Evolutionary conservation across 2,329 filamentous ascomycete species (phyloP).

Genomic region (Aspergillus costaricaensis): DNA sequence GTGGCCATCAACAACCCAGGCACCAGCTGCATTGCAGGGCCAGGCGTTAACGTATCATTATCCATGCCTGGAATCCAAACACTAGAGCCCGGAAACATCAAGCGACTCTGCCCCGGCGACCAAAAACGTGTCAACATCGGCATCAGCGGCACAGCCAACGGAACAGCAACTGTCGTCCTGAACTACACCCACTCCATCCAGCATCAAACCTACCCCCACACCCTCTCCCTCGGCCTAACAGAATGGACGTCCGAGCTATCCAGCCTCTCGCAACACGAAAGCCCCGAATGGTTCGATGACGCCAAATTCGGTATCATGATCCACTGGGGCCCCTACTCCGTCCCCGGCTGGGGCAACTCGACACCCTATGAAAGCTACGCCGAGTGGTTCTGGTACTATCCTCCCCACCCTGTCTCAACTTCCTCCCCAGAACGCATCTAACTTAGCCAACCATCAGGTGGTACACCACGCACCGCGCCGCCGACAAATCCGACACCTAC

Average conservation of each 20-base stretch:
- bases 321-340: slow-evolving; percentile 60
- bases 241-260: background rate
- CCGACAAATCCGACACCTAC: slow-evolving; percentile 46
- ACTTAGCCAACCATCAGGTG: slow-evolving; percentile 38
- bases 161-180: background rate
- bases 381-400: slow-evolving; percentile 33
- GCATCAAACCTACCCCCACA: background rate
- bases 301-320: slow-evolving; percentile 64
- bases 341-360: slow-evolving; percentile 57
- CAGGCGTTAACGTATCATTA: background rate
- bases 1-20: slow-evolving; percentile 1
- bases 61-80: background rate
- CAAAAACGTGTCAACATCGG: slow-evolving; percentile 3
- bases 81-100: background rate
- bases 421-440: background rate
- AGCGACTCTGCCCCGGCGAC: slow-evolving; percentile 2
- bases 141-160: background rate
- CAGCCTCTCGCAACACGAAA: background rate
- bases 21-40: background rate
- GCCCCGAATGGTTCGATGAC: slow-evolving; percentile 49
- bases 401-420: no score
- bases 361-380: slow-evolving; percentile 42
- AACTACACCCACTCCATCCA: background rate
- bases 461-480: slow-evolving; percentile 50
- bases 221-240: slow-evolving; percentile 3